phyloP scores from a whole-genome alignment of 2,329 filamentous ascomycete species.

The Talaromyces sp. region DNA sequence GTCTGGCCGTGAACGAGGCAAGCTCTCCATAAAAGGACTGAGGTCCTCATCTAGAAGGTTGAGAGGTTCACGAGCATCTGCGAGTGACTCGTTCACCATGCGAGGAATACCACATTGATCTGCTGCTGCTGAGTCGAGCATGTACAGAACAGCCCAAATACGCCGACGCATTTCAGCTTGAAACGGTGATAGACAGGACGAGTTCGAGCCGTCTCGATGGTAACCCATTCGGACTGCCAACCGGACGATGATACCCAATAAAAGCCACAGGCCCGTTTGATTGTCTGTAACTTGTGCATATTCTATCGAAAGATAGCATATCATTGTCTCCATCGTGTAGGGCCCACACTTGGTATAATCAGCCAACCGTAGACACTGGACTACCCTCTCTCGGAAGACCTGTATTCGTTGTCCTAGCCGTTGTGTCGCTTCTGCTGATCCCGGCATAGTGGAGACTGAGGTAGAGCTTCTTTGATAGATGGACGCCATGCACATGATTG shows the following conservation, averaged over 20 bases:
- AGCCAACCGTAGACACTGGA: conserved; percentile 13
- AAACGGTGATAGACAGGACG: conserved; percentile 32
- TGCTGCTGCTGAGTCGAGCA: conserved; percentile 35
- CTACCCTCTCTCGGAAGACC: conserved; percentile 5
- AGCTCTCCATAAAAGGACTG: conserved; percentile 28
- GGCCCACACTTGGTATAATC: conserved; percentile 13
- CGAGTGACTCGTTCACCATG: conserved; percentile 33
- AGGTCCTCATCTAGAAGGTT: conserved; percentile 40
- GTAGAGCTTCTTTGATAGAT: not conserved
- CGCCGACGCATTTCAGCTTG: conserved; percentile 33
- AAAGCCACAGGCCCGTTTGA: conserved; percentile 20
- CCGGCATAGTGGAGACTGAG: not conserved
- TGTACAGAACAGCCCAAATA: conserved; percentile 28
- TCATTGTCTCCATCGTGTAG: conserved; percentile 11
- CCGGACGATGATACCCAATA: conserved; percentile 25
- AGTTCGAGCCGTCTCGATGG: conserved; percentile 36
- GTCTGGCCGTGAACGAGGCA: conserved; percentile 24
- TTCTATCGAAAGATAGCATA: conserved; percentile 9
- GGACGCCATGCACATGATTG: conserved; percentile 8
- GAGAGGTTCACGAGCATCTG: conserved; percentile 35
- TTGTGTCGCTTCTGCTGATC: not conserved
- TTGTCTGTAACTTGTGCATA: conserved; percentile 20
- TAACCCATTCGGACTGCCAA: conserved; percentile 37
- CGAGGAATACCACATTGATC: conserved; percentile 35
- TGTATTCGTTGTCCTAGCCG: not conserved